Percentiles rank a stretch among this genome's conserved stretches.
Conservation (phyloP, 192 early-diverging fungal species). For the Chytriomyces sp. region DNA sequence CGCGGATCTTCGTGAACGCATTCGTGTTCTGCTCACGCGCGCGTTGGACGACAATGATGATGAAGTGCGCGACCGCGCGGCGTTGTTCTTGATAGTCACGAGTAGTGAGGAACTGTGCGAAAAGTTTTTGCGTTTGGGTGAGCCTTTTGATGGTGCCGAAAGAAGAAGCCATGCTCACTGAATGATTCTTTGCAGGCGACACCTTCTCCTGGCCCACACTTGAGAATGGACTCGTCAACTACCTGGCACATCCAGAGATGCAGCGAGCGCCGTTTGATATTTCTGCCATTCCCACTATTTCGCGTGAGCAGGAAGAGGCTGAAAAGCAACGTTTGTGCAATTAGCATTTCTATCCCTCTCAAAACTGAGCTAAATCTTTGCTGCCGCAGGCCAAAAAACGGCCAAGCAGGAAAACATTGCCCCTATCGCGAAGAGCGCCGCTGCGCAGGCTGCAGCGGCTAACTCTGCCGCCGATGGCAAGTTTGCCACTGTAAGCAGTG, state of each 20-base stretch:
- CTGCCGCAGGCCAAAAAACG: slow-evolving; percentile 36
- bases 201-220: slow-evolving; percentile 83
- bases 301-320: slow-evolving; percentile 82
- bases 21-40: slow-evolving; percentile 77
- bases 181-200: slow-evolving; percentile 58
- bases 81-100: slow-evolving; percentile 81
- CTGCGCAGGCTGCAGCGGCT: slow-evolving; percentile 6
- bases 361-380: not conserved
- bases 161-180: slow-evolving; percentile 3
- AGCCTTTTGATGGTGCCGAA: slow-evolving; percentile 17
- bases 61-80: slow-evolving; percentile 95
- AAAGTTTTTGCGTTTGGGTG: slow-evolving; percentile 83
- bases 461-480: slow-evolving; percentile 4
- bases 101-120: slow-evolving; percentile 62
- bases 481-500: slow-evolving; percentile 25
- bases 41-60: slow-evolving; percentile 97
- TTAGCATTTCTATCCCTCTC: not conserved
- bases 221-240: slow-evolving; percentile 85
- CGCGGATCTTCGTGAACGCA: slow-evolving; percentile 67
- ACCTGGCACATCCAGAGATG: slow-evolving; percentile 68
- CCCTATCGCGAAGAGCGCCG: slow-evolving; percentile 15
- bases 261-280: slow-evolving; percentile 76
- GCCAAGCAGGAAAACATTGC: slow-evolving; percentile 39
- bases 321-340: slow-evolving; percentile 58
- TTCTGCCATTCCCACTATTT: slow-evolving; percentile 74